phyloP scores from a whole-genome alignment of 352 stramenopile species.

The Phytopythium chamaehyphon region DNA sequence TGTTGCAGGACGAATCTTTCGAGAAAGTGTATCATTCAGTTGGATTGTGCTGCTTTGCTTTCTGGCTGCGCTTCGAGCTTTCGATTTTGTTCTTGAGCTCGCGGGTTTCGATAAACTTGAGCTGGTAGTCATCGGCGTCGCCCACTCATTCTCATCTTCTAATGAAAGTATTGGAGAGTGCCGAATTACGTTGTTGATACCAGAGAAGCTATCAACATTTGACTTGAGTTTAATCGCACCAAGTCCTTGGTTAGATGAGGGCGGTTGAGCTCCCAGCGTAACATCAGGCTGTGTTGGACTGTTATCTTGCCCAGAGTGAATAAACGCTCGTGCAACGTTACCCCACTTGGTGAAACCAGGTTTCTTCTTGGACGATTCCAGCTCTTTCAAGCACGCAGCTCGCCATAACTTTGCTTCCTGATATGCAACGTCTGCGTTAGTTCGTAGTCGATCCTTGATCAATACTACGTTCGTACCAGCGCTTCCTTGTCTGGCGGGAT shows the following conservation, averaged over 20 bases:
- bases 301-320: neutral
- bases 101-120: neutral
- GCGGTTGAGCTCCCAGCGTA: neutral
- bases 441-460: neutral
- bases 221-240: conserved; percentile 24
- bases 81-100: neutral
- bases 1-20: conserved; percentile 9
- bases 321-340: conserved; percentile 33
- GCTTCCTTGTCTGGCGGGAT: neutral
- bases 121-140: neutral
- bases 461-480: neutral
- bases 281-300: conserved; percentile 13
- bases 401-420: conserved; percentile 41
- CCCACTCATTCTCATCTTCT: neutral
- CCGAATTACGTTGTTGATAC: conserved; percentile 14
- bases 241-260: neutral
- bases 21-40: conserved; percentile 22
- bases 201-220: conserved; percentile 45
- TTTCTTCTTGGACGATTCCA: conserved; percentile 21
- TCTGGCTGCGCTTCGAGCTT: neutral
- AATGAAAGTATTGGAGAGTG: neutral
- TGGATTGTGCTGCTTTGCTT: conserved; percentile 4
- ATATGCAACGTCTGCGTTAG: neutral
- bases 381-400: conserved; percentile 29
- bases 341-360: conserved; percentile 36